phyloP scores from a whole-genome alignment of 2,329 filamentous ascomycete genomes.

The Cercospora berteroae region DNA sequence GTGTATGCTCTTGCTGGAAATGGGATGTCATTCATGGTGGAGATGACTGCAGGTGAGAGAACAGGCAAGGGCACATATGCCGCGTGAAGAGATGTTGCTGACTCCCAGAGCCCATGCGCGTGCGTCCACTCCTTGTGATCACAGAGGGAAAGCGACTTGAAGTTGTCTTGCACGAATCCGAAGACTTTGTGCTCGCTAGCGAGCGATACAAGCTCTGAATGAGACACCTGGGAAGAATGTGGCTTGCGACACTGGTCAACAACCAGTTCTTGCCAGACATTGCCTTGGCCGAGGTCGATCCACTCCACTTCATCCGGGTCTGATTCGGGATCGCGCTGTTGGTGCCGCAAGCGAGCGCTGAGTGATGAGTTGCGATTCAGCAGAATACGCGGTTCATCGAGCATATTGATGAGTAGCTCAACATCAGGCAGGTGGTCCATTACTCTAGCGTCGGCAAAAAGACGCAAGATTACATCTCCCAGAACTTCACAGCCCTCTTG shows the following conservation, averaged over 20 bases:
- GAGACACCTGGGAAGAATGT: not conserved
- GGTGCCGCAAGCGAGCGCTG: not conserved
- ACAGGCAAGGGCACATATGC: slow-evolving; percentile 48
- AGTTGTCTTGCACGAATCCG: slow-evolving; percentile 3
- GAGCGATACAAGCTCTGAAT: not conserved
- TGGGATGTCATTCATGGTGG: slow-evolving; percentile 51
- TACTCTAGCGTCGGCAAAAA: slow-evolving; percentile 1
- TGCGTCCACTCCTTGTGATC: slow-evolving; percentile 45
- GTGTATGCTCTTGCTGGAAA: slow-evolving; percentile 52
- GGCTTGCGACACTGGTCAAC: not conserved
- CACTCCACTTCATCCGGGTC: not conserved
- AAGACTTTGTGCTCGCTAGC: not conserved
- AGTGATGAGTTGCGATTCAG: slow-evolving; percentile 11
- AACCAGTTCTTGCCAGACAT: not conserved
- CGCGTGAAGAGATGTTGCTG: slow-evolving; percentile 46
- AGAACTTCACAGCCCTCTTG: not conserved
- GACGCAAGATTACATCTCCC: not conserved
- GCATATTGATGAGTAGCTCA: slow-evolving; percentile 48
- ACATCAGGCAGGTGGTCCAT: slow-evolving; percentile 39
- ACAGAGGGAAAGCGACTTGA: slow-evolving; percentile 42
- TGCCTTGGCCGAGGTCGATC: not conserved
- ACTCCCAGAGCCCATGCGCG: slow-evolving; percentile 49
- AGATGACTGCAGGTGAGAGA: slow-evolving; percentile 47
- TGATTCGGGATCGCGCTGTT: not conserved
- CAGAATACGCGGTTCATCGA: slow-evolving; percentile 51